These are phyloP conservation scores for Hyaloscypha finlandica DNA, from an alignment of 495 filamentous ascomycete genomes.

Conservation along the genomic window DNA sequence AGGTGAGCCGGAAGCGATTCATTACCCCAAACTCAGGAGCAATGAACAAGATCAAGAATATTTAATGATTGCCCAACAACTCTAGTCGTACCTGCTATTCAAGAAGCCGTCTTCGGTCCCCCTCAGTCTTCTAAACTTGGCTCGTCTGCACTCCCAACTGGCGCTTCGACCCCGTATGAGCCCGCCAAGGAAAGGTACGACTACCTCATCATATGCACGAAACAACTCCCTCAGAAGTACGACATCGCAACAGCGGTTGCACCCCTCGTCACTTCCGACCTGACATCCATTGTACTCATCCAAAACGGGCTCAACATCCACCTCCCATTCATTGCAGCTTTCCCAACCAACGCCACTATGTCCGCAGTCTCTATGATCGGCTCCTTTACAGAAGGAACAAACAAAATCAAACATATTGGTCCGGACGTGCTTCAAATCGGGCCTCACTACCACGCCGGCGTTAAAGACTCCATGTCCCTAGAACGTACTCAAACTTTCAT, in stretches of 20 bases:
- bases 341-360: constrained; percentile 51
- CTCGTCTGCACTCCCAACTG: neutral
- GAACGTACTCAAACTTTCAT: constrained; percentile 32
- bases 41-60: neutral
- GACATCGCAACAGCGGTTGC: constrained; percentile 40
- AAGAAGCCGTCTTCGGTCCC: neutral
- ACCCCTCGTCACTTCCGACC: constrained; percentile 47
- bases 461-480: constrained; percentile 8
- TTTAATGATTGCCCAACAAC: neutral
- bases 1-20: neutral
- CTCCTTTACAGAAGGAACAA: constrained; percentile 34
- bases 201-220: constrained; percentile 52
- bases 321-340: constrained; percentile 47
- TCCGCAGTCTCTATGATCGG: constrained; percentile 52
- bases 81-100: neutral
- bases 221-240: constrained; percentile 46
- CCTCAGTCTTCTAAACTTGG: neutral
- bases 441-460: constrained; percentile 38
- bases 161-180: neutral
- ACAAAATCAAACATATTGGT: constrained; percentile 45
- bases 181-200: constrained; percentile 32
- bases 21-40: neutral
- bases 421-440: constrained; percentile 43
- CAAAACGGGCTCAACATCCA: constrained; percentile 68
- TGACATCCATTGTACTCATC: constrained; percentile 52